phyloP scores from a whole-genome alignment of 2,329 filamentous ascomycete species.

The Grosmannia huntii region DNA sequence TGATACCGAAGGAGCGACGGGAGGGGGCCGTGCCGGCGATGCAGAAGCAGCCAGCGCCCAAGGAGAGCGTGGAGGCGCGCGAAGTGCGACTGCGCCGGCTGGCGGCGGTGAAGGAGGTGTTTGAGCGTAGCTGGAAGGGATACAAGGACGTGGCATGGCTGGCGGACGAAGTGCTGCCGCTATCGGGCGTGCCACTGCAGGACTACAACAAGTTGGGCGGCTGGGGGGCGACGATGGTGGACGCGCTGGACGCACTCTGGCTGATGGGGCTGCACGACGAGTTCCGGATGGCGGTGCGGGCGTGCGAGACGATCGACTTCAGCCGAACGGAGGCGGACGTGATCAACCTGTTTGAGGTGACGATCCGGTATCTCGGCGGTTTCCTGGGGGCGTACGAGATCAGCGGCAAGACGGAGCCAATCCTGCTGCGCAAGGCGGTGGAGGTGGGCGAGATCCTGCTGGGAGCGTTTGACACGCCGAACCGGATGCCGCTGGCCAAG shows the following conservation, averaged over 20 bases:
- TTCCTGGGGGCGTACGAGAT: constrained; percentile 58
- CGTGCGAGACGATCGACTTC: constrained; percentile 48
- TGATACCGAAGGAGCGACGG: constrained; percentile 23
- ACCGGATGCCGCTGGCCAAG: constrained; percentile 49
- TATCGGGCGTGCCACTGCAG: constrained; percentile 37
- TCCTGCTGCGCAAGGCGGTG: constrained; percentile 47
- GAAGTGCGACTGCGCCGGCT: constrained; percentile 25
- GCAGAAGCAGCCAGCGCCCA: constrained; percentile 40
- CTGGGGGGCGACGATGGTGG: constrained; percentile 56
- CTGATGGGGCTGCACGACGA: constrained; percentile 56
- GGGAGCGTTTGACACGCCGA: constrained; percentile 54
- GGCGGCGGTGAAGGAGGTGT: constrained; percentile 35
- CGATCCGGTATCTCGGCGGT: constrained; percentile 58
- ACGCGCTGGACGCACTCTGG: constrained; percentile 58
- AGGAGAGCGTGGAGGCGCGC: constrained; percentile 24
- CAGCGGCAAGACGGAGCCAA: constrained; percentile 37
- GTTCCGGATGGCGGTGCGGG: constrained; percentile 49
- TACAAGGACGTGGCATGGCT: constrained; percentile 53
- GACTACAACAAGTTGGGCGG: constrained; percentile 40
- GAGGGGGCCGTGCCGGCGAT: constrained; percentile 41
- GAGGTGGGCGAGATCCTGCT: constrained; percentile 54
- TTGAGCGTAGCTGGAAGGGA: constrained; percentile 42
- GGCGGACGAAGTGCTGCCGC: constrained; percentile 48
- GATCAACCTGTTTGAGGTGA: constrained; percentile 59
- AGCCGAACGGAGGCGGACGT: constrained; percentile 32